Evolutionary conservation across 2,329 filamentous ascomycete genomes (phyloP).

Genomic region (Phaeosphaeria sp.): DNA sequence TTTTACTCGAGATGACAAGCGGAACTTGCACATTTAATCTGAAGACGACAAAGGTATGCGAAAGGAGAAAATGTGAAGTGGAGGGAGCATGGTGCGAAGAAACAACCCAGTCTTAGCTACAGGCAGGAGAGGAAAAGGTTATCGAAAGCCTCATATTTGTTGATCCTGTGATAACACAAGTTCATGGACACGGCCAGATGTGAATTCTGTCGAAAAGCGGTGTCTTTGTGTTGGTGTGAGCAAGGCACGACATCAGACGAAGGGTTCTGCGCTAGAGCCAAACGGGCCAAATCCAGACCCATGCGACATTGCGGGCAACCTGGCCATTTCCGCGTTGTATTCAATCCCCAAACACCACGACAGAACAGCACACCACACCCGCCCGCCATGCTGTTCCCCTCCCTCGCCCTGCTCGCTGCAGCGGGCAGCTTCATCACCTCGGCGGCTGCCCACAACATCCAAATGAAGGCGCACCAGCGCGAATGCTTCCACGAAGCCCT

Average conservation of each 20-base stretch:
- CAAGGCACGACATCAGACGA: conserved; percentile 3
- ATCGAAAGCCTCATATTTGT: no score
- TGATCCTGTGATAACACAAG: no score
- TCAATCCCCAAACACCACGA: conserved; percentile 4
- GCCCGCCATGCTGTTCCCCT: conserved; percentile 43
- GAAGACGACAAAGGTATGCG: no score
- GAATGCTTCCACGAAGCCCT: conserved; percentile 98
- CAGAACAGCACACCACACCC: conserved; percentile 14
- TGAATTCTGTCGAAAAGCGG: neutral
- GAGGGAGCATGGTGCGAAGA: no score
- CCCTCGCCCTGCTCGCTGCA: conserved; percentile 48
- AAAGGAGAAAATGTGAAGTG: no score
- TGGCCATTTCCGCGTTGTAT: conserved; percentile 37
- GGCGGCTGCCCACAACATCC: conserved; percentile 88
- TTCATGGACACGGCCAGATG: no score
- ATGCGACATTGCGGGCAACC: conserved; percentile 33
- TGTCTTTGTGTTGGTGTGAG: neutral
- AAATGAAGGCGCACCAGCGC: conserved; percentile 87
- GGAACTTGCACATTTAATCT: no score
- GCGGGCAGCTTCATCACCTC: conserved; percentile 68
- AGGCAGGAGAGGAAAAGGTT: no score
- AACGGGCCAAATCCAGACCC: conserved; percentile 18
- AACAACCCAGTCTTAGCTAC: no score
- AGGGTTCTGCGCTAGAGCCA: neutral
- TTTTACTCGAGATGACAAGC: no score